Base-by-base conservation (phyloP, 2,329 filamentous ascomycete species). In the Paraphaeosphaeria minitans region DNA sequence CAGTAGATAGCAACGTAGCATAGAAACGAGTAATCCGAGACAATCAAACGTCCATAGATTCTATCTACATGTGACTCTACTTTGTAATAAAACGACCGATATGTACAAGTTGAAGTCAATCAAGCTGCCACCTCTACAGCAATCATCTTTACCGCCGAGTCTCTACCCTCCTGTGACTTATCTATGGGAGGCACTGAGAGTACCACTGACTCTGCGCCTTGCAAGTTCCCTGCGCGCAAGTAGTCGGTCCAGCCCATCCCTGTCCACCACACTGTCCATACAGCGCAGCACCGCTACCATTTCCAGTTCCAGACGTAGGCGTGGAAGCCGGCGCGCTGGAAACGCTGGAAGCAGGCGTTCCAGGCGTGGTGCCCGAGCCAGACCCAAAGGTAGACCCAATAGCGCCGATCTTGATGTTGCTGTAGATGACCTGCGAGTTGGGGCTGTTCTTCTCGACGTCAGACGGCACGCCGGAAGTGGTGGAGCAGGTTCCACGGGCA, bases 391-490 rank as follows among this genome's bases (percentile, higher is more conserved):
- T 70, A 27, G 58, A 62, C 42, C 58, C 57, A 29, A 71, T 61
- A n/a, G 57, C 57, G 12, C 67, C 68, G 31, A 66, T 55, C 63
- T 67, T 70, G 61, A 71, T 70, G 58, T 70, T 69, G 33, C 62
- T 64, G 61, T 66, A 69, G 3, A 56, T 65, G 41, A 71, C 67
- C 42, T 55, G 58, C 0, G 65, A 56, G 22, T 55, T 49, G 0
- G 63, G 50, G 41, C 19, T 43, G 24, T 55, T 27, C 4, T 16
- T 37, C 59, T 69, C 66, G 35, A 70, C 43, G 4, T 63, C 61
- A 14, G 35, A 43, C 0, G 68, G 68, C 4, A 33, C 62, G 35
- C 67, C 67, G n/a, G 65, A 65, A 14, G 43, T 54, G 12, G 56
- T 65, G 6, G 51, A 5, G 61, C 66, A 69, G 8, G 58, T 63